phyloP scores from a whole-genome alignment of 768 basidiomycete species.

The Wakefieldia striispora region DNA sequence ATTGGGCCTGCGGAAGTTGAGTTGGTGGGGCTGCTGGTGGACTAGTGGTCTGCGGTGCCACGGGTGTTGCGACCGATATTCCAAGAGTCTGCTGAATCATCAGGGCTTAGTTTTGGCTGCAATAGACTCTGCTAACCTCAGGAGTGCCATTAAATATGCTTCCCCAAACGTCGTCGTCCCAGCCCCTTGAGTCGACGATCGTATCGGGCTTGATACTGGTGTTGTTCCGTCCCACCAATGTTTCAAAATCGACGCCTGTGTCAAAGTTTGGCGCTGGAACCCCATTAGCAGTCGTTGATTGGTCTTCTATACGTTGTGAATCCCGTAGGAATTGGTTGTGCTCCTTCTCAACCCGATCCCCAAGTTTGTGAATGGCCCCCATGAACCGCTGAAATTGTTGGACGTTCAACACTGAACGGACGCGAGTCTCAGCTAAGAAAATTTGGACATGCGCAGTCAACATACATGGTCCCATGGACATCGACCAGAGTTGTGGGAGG shows the following conservation, averaged over 20 bases:
- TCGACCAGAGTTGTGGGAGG: slow-evolving; percentile 90
- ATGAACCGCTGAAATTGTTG: slow-evolving; percentile 94
- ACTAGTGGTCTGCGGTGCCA: slow-evolving; percentile 13
- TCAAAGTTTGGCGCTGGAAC: slow-evolving; percentile 34
- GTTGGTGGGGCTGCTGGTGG: slow-evolving; percentile 9
- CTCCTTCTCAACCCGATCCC: slow-evolving; percentile 88
- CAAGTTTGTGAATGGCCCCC: slow-evolving; percentile 71
- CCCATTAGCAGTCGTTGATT: slow-evolving; percentile 50
- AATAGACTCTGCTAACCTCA: slow-evolving; percentile 19
- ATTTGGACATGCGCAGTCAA: slow-evolving; percentile 9
- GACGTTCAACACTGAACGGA: slow-evolving; percentile 62
- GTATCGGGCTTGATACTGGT: slow-evolving; percentile 47
- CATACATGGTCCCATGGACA: slow-evolving; percentile 94
- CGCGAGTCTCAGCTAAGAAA: not conserved
- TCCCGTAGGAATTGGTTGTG: slow-evolving; percentile 92
- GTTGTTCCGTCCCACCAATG: slow-evolving; percentile 65
- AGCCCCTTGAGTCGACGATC: slow-evolving; percentile 42
- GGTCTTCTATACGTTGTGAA: slow-evolving; percentile 86
- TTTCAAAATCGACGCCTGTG: slow-evolving; percentile 81
- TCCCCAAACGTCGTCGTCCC: slow-evolving; percentile 88
- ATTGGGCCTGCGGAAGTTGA: slow-evolving; percentile 29
- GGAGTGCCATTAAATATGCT: slow-evolving; percentile 57
- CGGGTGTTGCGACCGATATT: slow-evolving; percentile 12
- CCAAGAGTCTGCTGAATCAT: slow-evolving; percentile 16
- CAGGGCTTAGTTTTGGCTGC: not conserved